Evolutionary conservation across 163 green algal species (phyloP), one percentile per base, ranked within the genome.

Genomic region (Volvox carteri): DNA sequence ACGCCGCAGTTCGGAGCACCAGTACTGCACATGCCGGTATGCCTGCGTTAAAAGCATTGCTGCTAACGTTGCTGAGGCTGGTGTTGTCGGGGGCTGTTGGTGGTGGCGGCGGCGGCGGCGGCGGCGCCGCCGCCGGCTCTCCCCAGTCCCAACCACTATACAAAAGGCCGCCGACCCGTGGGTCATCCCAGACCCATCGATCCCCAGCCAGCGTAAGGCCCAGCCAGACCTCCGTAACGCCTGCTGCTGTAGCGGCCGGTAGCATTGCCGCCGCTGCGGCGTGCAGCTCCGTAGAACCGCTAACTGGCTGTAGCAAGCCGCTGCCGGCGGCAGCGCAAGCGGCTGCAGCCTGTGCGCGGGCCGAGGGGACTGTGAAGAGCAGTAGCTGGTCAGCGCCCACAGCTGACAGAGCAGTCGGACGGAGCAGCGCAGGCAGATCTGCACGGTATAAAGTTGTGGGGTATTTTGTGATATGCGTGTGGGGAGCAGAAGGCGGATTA

Each of bases 121-220:
- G 65, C 65, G 12, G 65, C 2, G 1, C 28, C 44, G 48, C 42
- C 23, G 44, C 44, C 42, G 77, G 77, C 19, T 85, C n/a, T 28
- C 56, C 52, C 77, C 76, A 84, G 48, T 84, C 76, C 76, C 76
- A 84, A 50, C 30, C 33, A 35, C 76, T 84, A 18, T 52, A 54
- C 1, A 9, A 18, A 14, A 23, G 0, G 1, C 50, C 37, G 21
- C 50, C 37, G 50, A 74, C 77, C 37, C 78, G 78, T 37, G 39
- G 78, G 78, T 86, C 78, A 62, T 86, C 78, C 78, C 78, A 86
- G 25, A 39, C 42, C 78, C 78, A 86, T 41, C 4, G 52, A 41
- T 28, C 41, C 25, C 37, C 78, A 25, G 14, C 8, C 19, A 44
- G n/a, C 30, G 25, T 9, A 16, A 86, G 58, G 25, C 78, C 78